Conservation (phyloP, 1,284 basidiomycete species). For the Ustilago bromivora region DNA sequence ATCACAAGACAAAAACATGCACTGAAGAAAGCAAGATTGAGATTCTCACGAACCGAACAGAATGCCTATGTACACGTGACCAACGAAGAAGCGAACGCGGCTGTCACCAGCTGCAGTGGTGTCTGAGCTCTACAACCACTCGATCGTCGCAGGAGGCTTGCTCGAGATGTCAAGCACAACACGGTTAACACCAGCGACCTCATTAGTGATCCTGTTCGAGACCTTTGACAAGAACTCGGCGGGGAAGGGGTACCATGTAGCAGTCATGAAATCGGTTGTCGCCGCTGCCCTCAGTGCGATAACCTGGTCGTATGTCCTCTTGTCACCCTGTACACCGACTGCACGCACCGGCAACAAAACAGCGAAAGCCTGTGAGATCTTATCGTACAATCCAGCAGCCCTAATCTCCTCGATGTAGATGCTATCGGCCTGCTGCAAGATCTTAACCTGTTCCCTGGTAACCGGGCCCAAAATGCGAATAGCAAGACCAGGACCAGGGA, state of each 20-base stretch:
- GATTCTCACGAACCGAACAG: slow-evolving; percentile 1
- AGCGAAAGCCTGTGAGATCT: slow-evolving; percentile 97
- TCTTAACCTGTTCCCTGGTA: slow-evolving; percentile 89
- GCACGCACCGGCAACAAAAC: slow-evolving; percentile 96
- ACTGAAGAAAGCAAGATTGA: not conserved
- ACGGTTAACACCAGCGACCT: slow-evolving; percentile 83
- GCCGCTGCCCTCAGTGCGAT: slow-evolving; percentile 68
- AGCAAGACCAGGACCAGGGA: slow-evolving; percentile 98
- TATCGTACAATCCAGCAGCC: slow-evolving; percentile 88
- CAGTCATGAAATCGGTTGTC: slow-evolving; percentile 70
- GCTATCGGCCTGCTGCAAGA: slow-evolving; percentile 92
- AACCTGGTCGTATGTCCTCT: slow-evolving; percentile 95
- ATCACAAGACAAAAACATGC: not conserved
- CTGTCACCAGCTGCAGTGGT: not conserved
- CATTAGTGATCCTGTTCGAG: slow-evolving; percentile 97
- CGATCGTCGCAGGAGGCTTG: slow-evolving; percentile 87
- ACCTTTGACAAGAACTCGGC: slow-evolving; percentile 88
- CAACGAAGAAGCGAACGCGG: not conserved
- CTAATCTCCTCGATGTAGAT: slow-evolving; percentile 99
- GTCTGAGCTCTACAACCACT: slow-evolving; percentile 63
- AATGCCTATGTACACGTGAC: not conserved
- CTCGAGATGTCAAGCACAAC: slow-evolving; percentile 84
- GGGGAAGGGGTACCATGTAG: slow-evolving; percentile 82
- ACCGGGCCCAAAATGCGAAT: slow-evolving; percentile 97
- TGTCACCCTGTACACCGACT: slow-evolving; percentile 97